Conservation (phyloP, 1,284 basidiomycete genomes). For the Bondarzewia mesenterica region DNA sequence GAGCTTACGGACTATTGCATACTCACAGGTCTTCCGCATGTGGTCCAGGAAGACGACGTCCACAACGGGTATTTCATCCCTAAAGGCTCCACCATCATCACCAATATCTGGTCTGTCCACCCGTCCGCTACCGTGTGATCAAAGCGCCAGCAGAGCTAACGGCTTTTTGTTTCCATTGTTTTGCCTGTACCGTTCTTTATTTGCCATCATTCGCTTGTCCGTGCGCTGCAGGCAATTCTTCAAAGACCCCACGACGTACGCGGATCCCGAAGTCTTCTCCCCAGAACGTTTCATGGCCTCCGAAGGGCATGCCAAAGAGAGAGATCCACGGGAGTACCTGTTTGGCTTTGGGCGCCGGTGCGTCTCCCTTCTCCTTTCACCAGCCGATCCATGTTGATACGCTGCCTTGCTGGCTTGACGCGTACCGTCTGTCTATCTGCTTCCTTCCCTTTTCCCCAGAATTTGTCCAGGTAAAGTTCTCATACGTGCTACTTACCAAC, state of each 20-base stretch:
- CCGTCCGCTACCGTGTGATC: background rate
- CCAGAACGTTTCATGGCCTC: constrained; percentile 12
- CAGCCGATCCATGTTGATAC: background rate
- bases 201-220: too few species aligned
- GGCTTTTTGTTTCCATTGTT: background rate
- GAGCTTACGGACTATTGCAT: background rate
- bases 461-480: background rate
- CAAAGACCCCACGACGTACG: constrained; percentile 13
- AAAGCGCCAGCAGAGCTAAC: background rate
- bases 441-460: background rate
- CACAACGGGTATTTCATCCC: constrained; percentile 18
- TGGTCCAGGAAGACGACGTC: constrained; percentile 16
- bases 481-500: background rate
- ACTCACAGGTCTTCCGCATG: constrained; percentile 14
- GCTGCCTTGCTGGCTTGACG: background rate
- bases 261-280: constrained; percentile 11
- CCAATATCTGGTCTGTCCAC: constrained; percentile 15
- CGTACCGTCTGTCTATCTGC: background rate
- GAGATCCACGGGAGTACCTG: constrained; percentile 8
- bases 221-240: constrained; percentile 11
- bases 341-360: constrained; percentile 18
- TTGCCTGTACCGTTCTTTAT: too few species aligned
- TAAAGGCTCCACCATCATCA: constrained; percentile 17
- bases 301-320: constrained; percentile 11
- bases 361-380: background rate